Evolutionary conservation across 805 yeast species (phyloP).

Genomic region (Alloascoidea africana): DNA sequence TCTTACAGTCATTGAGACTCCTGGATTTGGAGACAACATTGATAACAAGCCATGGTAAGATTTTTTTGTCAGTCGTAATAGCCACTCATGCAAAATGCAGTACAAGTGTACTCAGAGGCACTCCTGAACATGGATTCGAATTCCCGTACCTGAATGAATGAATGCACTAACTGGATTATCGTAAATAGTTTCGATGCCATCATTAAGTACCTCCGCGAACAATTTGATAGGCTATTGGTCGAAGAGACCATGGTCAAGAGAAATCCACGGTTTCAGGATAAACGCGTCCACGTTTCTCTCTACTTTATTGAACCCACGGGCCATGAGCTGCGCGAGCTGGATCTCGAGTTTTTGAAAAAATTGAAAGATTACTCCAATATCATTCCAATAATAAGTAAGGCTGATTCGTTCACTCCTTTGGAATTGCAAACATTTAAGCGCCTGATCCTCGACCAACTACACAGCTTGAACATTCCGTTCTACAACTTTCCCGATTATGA

Average conservation of each 20-base stretch:
- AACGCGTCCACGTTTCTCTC: slow-evolving; percentile 62
- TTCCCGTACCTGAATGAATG: too few species aligned
- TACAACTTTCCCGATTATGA: slow-evolving; percentile 52
- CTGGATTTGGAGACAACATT: slow-evolving; percentile 67
- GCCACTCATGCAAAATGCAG: too few species aligned
- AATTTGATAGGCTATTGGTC: slow-evolving; percentile 66
- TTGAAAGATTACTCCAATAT: slow-evolving; percentile 71
- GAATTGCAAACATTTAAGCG: slow-evolving; percentile 48
- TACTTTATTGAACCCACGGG: slow-evolving; percentile 78
- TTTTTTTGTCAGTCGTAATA: too few species aligned
- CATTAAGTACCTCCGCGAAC: slow-evolving; percentile 69
- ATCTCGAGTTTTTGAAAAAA: slow-evolving; percentile 63
- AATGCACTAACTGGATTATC: too few species aligned
- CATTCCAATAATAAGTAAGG: slow-evolving; percentile 74
- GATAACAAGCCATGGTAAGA: slow-evolving; percentile 35
- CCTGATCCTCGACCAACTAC: slow-evolving; percentile 64
- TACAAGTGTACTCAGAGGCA: too few species aligned
- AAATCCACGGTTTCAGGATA: slow-evolving; percentile 75
- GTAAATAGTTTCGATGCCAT: slow-evolving; percentile 46
- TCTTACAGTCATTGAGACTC: slow-evolving; percentile 64
- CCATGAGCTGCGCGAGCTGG: slow-evolving; percentile 66
- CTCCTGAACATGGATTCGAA: too few species aligned
- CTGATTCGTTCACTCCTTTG: slow-evolving; percentile 68
- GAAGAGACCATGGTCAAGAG: slow-evolving; percentile 74
- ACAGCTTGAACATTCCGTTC: slow-evolving; percentile 52